Base-by-base conservation (phyloP, 495 filamentous ascomycete genomes). In the Terfezia boudieri region DNA sequence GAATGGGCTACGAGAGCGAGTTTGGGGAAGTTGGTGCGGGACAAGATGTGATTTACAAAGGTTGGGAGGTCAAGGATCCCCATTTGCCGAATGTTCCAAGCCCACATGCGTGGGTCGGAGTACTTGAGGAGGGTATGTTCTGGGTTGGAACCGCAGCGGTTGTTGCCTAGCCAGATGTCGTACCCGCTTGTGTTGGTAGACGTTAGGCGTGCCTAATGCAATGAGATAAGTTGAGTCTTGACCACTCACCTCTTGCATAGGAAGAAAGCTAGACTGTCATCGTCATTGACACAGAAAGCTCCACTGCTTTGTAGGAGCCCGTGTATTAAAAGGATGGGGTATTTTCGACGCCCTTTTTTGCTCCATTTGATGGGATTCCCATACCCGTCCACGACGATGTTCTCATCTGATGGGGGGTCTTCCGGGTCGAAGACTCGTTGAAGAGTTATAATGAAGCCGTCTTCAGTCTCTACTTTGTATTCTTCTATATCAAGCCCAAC, bases 131-230 rank as follows among this genome's bases (percentile, higher is more conserved):
- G 69, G 1, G 73, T 76, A 60, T 96, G 89, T 57, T 77, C 72
- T 2, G 89, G 87, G 1, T 73, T 63, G 64, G 89, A 82, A 11
- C 88, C 90, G 64, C 90, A 95, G 22, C 89, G 79, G 63, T 94
- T 94, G 66, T 94, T 94, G 8, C 90, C 89, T 5, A 95, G 74
- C 88, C 88, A 96, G 52, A 96, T 85, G 65, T 96, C 89, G 67
- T 84, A 95, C n/a, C 89, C 89, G 0, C 62, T 65, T 36, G 48
- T n/a, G 37, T 51, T 37, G 4, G 26, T 32, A 7, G 26, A 32
- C 22, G 36, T 49, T 55, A 61, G 20, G 16, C 9, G 74, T 53
- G 16, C 37, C 20, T n/a, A 22, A 23, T 6, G 26, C 50, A 20
- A 23, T 49, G 51, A 48, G 53, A 11, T 17, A 32, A 56, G 26